Evolutionary conservation across 73 alveolate species (phyloP).

Genomic region (Uronychia setigera): DNA sequence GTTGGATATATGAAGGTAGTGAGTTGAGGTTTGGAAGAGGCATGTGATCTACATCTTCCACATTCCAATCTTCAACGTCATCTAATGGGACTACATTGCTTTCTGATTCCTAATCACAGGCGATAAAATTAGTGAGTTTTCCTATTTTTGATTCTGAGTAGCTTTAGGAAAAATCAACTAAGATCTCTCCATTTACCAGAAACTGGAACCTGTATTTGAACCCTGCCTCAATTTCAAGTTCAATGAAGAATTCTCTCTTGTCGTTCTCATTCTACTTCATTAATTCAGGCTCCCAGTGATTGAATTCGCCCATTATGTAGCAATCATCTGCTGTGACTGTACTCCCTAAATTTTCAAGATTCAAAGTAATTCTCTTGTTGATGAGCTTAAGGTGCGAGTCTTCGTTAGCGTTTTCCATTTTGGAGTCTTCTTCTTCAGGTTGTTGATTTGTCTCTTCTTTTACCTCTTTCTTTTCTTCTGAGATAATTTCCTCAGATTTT

Average conservation of each 20-base stretch:
- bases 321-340: conserved; percentile 13
- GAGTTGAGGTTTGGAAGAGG: conserved; percentile 16
- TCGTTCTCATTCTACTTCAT: conserved; percentile 17
- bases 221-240: conserved; percentile 46
- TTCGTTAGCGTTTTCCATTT: conserved; percentile 19
- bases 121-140: conserved; percentile 28
- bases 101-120: not conserved
- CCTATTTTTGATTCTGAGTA: conserved; percentile 46
- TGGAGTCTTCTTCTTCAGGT: not conserved
- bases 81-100: conserved; percentile 1
- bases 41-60: conserved; percentile 6
- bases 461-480: conserved; percentile 16
- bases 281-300: conserved; percentile 50
- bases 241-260: not conserved
- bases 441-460: conserved; percentile 12
- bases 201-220: conserved; percentile 55
- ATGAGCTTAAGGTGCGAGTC: not conserved
- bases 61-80: not conserved
- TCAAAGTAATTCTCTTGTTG: not conserved
- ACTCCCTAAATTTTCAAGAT: not conserved
- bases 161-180: conserved; percentile 21
- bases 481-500: not conserved
- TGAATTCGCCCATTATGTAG: conserved; percentile 53
- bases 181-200: conserved; percentile 47
- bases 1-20: conserved; percentile 39